Evolutionary conservation across 1,284 basidiomycete species (phyloP), one percentile per base, ranked within the genome.

Genomic region (Leucoagaricus sp.): DNA sequence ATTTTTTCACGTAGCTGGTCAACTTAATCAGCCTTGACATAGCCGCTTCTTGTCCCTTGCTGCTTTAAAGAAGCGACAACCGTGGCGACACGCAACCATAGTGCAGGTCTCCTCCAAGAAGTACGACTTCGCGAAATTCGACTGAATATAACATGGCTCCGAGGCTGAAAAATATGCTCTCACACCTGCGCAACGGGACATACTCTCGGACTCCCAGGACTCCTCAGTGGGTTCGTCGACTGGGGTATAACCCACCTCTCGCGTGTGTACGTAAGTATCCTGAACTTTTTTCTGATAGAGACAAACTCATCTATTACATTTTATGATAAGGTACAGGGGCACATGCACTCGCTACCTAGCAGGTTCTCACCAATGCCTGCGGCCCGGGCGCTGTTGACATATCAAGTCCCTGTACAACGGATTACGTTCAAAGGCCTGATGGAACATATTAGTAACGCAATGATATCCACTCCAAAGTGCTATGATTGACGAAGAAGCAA

Each of bases 31-130:
- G 17, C 17, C 15, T 31, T 9, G n/a, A n/a, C n/a, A 2, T 33
- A 8, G 6, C 28, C 25, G 29, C 26, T 42, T 23, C 50, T 44
- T 52, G 38, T 17, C 15, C n/a, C 12, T 12, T 5, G 13, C 13
- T 49, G 31, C 48, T 21, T 41, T n/a, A 47, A 36, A 28, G 48
- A 38, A 49, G 48, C 48, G 48, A 49, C 48, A 36, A 38, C 26
- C 48, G 33, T 38, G 23, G 34, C 23, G 17, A n/a, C 41, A 23
- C 17, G 23, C 41, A 21, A 44, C 41, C 41, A 21, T 44, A 21
- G 41, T 44, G 41, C 15, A 44, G 9, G 12, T 40, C 17, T 40
- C n/a, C 38, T 40, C 38, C 38, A 40, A 44, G 41, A 40, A 40
- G 38, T 40, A 15, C 38, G 0, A 36, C 33, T 25, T 17, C 33